Evolutionary conservation across 495 filamentous ascomycete species (phyloP).

Genomic region (Terfezia boudieri): DNA sequence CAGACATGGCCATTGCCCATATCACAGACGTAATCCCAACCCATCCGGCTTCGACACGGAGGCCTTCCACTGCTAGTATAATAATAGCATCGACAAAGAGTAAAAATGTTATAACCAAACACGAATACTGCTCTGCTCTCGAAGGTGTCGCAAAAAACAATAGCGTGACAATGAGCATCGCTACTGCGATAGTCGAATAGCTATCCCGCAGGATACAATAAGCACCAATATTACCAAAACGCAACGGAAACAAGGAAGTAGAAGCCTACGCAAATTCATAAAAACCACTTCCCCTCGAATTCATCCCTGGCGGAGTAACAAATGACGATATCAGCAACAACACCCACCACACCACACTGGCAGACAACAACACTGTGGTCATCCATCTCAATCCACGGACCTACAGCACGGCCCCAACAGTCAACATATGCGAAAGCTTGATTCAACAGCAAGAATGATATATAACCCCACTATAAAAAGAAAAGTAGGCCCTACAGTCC

Average conservation of each 20-base stretch:
- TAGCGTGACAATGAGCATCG: slow-evolving; percentile 51
- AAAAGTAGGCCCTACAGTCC: slow-evolving; percentile 32
- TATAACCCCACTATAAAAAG: background rate
- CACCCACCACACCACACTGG: slow-evolving; percentile 80
- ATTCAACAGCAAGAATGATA: background rate
- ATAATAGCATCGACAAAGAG: slow-evolving; percentile 59
- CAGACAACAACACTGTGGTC: slow-evolving; percentile 44
- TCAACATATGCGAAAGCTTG: too few species aligned
- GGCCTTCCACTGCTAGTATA: slow-evolving; percentile 44
- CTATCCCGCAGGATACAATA: background rate
- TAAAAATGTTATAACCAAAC: slow-evolving; percentile 41
- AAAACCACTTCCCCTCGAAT: slow-evolving; percentile 75
- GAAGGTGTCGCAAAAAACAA: slow-evolving; percentile 74
- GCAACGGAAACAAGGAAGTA: slow-evolving; percentile 5
- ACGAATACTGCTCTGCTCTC: slow-evolving; percentile 46
- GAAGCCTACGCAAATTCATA: slow-evolving; percentile 40
- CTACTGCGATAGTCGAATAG: slow-evolving; percentile 48
- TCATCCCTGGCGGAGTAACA: slow-evolving; percentile 63
- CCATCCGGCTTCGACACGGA: slow-evolving; percentile 71
- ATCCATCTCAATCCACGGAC: slow-evolving; percentile 45
- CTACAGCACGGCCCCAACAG: background rate
- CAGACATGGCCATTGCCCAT: slow-evolving; percentile 44
- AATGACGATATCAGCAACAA: slow-evolving; percentile 69
- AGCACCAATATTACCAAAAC: background rate
- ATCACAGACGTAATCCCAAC: slow-evolving; percentile 65